Base-by-base conservation (phyloP, 1,284 basidiomycete species). In the Marasmius sp. region DNA sequence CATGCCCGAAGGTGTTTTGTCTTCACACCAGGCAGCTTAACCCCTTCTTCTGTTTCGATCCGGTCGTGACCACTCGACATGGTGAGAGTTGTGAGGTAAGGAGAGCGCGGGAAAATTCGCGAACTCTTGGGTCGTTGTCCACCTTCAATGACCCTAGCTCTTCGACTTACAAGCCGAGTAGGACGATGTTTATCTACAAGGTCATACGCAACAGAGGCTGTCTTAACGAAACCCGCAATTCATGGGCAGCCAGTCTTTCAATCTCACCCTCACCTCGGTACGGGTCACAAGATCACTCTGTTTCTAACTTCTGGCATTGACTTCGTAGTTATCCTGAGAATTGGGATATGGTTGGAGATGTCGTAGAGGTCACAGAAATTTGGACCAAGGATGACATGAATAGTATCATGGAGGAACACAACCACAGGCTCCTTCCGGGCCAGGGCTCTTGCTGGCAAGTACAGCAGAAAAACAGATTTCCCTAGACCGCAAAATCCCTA, bases 241-340 rank as follows among this genome's bases (percentile, higher is more conserved):
- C 89, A 84, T 69, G 94, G 94, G 0, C 94, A 96, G 74, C 93
- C 94, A n/a, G n/a, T n/a, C n/a, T n/a, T n/a, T n/a, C n/a, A n/a
- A n/a, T n/a, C n/a, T n/a, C n/a, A n/a, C n/a, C n/a, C n/a, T n/a
- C n/a, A n/a, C n/a, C n/a, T n/a, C n/a, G n/a, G n/a, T n/a, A n/a
- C n/a, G n/a, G n/a, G n/a, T n/a, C 71, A 9, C 39, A 57, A 36
- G 47, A 53, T 34, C 59, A 39, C 57, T 9, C 20, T 12, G 14
- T 27, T 58, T 61, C 66, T n/a, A 33, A 67, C 50, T 56, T 45
- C 43, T 37, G 16, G 63, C 59, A 41, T 18, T 10, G 49, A 47
- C 58, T 56, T 54, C 55, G 0, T 61, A 79, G 82, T 93, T 34
- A 70, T 27, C 5, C 27, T 27, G 27, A 27, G 27, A 27, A 27